Percentiles rank a stretch among this genome's conserved stretches.
These are phyloP conservation scores for Candolleomyces efflorescens DNA, from an alignment of 768 basidiomycete genomes.

Conservation along the genomic window DNA sequence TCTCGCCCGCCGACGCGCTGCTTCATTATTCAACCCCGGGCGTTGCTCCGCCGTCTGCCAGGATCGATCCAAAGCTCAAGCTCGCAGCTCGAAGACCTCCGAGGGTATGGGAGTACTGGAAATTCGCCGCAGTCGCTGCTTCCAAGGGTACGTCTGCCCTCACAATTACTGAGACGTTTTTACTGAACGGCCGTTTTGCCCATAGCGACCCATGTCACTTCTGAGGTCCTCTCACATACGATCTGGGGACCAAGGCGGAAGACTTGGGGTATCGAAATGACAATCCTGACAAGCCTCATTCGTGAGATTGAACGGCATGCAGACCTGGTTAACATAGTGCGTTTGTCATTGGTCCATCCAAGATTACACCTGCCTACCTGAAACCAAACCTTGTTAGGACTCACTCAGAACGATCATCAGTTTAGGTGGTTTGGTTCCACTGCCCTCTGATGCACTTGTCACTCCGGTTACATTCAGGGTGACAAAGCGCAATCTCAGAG, in stretches of 20 bases:
- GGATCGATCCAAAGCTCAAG: slow-evolving; percentile 66
- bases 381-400: slow-evolving; percentile 24
- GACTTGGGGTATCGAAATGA: slow-evolving; percentile 95
- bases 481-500: slow-evolving; percentile 63
- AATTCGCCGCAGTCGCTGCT: slow-evolving; percentile 60
- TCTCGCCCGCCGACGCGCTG: slow-evolving; percentile 29
- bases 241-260: slow-evolving; percentile 85
- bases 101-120: slow-evolving; percentile 69
- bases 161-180: no score
- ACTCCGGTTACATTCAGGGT: slow-evolving; percentile 93
- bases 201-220: slow-evolving; percentile 44
- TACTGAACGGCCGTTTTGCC: slow-evolving; percentile 5
- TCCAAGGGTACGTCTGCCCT: slow-evolving; percentile 50
- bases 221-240: slow-evolving; percentile 73
- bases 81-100: slow-evolving; percentile 50
- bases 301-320: slow-evolving; percentile 80
- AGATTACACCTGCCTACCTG: neutral
- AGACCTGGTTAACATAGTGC: slow-evolving; percentile 77
- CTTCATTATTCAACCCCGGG: slow-evolving; percentile 65
- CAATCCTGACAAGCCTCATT: slow-evolving; percentile 80
- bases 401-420: slow-evolving; percentile 66
- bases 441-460: slow-evolving; percentile 89
- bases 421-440: slow-evolving; percentile 75
- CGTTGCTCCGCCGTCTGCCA: slow-evolving; percentile 66
- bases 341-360: slow-evolving; percentile 19